A percentile compares a stretch with the other conserved stretches of the same genome.
Conservation (phyloP, 2,329 filamentous ascomycete genomes). For the Colletotrichum agaves region DNA sequence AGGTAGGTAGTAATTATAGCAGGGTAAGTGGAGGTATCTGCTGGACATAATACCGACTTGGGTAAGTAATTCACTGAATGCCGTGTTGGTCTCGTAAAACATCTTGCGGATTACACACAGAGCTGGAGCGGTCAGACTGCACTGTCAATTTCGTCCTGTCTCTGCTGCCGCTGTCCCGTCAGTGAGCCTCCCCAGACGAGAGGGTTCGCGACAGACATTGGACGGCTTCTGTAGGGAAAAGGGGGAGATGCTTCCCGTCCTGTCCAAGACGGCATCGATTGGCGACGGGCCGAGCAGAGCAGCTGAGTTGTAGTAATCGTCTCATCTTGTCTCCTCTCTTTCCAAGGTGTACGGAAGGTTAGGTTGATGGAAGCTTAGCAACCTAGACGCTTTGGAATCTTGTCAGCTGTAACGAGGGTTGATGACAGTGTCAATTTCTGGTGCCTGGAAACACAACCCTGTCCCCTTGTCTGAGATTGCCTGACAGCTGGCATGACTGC, state of each 20-base stretch:
- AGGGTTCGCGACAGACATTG: constrained; percentile 6
- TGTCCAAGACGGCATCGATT: constrained; percentile 1
- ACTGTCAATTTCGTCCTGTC: constrained; percentile 21
- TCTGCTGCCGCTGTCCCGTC: constrained; percentile 11
- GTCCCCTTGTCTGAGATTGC: constrained; percentile 4
- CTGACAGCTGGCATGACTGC: constrained; percentile 8
- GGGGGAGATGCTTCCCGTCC: neutral
- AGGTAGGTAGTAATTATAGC: no score
- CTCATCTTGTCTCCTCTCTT: neutral
- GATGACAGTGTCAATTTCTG: constrained; percentile 1
- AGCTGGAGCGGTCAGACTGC: constrained; percentile 6
- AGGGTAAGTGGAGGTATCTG: no score
- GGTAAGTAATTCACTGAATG: no score
- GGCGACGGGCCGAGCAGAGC: constrained; percentile 2
- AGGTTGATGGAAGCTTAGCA: constrained; percentile 4
- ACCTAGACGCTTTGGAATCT: neutral
- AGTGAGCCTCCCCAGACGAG: neutral
- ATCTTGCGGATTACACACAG: neutral
- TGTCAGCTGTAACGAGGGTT: neutral
- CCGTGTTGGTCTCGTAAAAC: no score
- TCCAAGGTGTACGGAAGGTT: neutral
- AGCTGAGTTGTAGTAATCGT: constrained; percentile 10
- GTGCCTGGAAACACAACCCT: constrained; percentile 4
- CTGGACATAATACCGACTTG: no score
- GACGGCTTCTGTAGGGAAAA: constrained; percentile 20